Conservation (phyloP, 305 asterid species). For the Solanum hybrid region DNA sequence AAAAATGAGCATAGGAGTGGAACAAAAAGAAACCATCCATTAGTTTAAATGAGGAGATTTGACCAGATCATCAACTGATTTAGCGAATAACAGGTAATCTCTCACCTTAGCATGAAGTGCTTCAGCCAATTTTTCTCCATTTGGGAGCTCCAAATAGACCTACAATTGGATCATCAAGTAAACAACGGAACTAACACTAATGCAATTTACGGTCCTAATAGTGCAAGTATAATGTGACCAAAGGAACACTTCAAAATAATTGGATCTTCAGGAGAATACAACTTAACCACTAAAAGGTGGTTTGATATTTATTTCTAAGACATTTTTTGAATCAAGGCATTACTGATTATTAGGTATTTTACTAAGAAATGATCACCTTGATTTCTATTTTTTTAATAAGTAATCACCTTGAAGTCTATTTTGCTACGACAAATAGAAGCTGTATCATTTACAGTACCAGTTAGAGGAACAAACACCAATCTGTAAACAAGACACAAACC, state of each 20-base stretch:
- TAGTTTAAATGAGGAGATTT: constrained; percentile 12
- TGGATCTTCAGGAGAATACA: not conserved
- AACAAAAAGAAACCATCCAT: constrained; percentile 14
- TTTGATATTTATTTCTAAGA: not conserved
- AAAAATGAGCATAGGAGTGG: constrained; percentile 14
- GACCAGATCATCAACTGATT: constrained; percentile 3
- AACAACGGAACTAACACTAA: not conserved
- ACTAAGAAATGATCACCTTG: not conserved
- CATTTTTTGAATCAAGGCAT: not conserved
- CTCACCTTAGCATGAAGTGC: constrained; percentile 81
- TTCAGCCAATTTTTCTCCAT: constrained; percentile 75
- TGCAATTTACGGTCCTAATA: not conserved
- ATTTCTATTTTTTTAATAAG: not conserved
- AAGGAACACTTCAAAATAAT: not conserved
- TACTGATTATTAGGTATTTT: not conserved
- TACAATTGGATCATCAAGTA: constrained; percentile 18
- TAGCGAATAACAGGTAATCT: not conserved
- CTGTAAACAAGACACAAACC: not conserved
- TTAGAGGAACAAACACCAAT: not conserved
- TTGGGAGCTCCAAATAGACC: constrained; percentile 88
- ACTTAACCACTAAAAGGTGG: not conserved
- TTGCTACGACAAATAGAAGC: not conserved
- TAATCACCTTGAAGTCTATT: not conserved
- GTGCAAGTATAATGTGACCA: not conserved
- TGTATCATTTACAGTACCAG: not conserved